Evolutionary conservation across 2,329 filamentous ascomycete genomes (phyloP).

Genomic region (Lasiodiplodia sp.): DNA sequence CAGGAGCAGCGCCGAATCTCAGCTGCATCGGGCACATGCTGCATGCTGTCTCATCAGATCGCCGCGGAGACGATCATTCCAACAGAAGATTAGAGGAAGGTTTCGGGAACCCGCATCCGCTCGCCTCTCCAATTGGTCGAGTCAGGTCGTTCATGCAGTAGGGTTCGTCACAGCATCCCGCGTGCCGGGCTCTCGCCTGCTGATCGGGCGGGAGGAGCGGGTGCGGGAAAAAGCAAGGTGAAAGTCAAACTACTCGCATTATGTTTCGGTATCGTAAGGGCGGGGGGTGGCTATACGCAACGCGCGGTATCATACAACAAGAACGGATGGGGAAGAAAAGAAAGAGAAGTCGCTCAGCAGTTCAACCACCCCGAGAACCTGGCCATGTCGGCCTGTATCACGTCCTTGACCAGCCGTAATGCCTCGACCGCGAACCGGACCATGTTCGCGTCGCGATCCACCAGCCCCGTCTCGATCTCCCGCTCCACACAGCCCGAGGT

Average conservation of each 20-base stretch:
- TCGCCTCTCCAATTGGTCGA: background rate
- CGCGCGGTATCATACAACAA: constrained; percentile 22
- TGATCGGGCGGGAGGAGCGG: constrained; percentile 1
- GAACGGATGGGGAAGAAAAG: background rate
- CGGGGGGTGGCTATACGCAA: background rate
- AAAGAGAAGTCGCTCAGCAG: constrained; percentile 10
- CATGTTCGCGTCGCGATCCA: constrained; percentile 68
- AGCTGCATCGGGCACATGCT: background rate
- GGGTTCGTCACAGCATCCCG: constrained; percentile 3
- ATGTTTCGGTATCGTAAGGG: background rate
- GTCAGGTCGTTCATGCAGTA: background rate
- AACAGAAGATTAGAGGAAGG: constrained; percentile 5
- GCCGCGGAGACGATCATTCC: constrained; percentile 14
- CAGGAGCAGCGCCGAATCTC: background rate
- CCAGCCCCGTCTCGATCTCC: constrained; percentile 64
- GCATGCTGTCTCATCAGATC: background rate
- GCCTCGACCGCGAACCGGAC: constrained; percentile 66
- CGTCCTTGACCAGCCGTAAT: constrained; percentile 63
- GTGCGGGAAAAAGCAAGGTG: constrained; percentile 16
- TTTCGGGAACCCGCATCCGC: constrained; percentile 11
- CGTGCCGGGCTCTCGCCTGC: background rate
- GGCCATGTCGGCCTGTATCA: constrained; percentile 36
- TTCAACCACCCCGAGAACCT: constrained; percentile 22
- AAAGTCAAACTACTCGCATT: background rate
- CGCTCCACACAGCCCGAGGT: constrained; percentile 59